These are phyloP conservation scores for Agroathelia rolfsii DNA, from an alignment of 1,284 basidiomycete genomes.

Conservation along the genomic window DNA sequence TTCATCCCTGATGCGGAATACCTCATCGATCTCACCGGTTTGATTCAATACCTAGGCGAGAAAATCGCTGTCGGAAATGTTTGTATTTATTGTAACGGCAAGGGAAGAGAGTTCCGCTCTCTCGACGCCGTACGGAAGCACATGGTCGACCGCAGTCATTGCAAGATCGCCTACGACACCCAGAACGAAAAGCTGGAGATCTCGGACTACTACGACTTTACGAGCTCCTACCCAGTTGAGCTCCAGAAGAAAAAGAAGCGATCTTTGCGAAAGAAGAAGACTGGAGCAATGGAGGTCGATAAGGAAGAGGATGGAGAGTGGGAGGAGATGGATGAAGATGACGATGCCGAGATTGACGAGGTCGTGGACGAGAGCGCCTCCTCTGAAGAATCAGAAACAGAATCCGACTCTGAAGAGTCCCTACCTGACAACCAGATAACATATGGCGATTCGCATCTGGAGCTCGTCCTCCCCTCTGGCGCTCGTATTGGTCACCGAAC, in stretches of 20 bases:
- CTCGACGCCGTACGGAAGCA: slow-evolving; percentile 85
- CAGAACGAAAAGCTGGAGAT: slow-evolving; percentile 78
- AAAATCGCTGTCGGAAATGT: slow-evolving; percentile 90
- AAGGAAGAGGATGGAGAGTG: slow-evolving; percentile 38
- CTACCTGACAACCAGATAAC: slow-evolving; percentile 46
- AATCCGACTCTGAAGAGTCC: slow-evolving; percentile 31
- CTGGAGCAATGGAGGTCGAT: slow-evolving; percentile 18
- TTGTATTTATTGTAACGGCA: slow-evolving; percentile 85
- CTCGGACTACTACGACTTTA: slow-evolving; percentile 93
- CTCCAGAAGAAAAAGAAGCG: slow-evolving; percentile 21
- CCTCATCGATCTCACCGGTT: slow-evolving; percentile 75
- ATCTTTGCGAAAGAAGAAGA: slow-evolving; percentile 20
- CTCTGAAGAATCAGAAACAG: slow-evolving; percentile 30
- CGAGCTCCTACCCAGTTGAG: slow-evolving; percentile 64
- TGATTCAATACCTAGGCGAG: slow-evolving; percentile 84
- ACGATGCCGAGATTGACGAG: slow-evolving; percentile 41
- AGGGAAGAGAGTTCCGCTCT: slow-evolving; percentile 68
- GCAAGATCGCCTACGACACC: slow-evolving; percentile 88
- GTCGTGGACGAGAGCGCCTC: slow-evolving; percentile 32
- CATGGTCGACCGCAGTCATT: slow-evolving; percentile 92
- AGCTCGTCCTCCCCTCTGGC: slow-evolving; percentile 93
- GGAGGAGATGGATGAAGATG: slow-evolving; percentile 49
- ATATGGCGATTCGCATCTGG: slow-evolving; percentile 71
- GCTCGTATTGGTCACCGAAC: slow-evolving; percentile 86
- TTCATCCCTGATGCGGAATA: slow-evolving; percentile 94